Evolutionary conservation across 1,284 basidiomycete species (phyloP), one percentile per base, ranked within the genome.

Genomic region (Trametes pubescens): DNA sequence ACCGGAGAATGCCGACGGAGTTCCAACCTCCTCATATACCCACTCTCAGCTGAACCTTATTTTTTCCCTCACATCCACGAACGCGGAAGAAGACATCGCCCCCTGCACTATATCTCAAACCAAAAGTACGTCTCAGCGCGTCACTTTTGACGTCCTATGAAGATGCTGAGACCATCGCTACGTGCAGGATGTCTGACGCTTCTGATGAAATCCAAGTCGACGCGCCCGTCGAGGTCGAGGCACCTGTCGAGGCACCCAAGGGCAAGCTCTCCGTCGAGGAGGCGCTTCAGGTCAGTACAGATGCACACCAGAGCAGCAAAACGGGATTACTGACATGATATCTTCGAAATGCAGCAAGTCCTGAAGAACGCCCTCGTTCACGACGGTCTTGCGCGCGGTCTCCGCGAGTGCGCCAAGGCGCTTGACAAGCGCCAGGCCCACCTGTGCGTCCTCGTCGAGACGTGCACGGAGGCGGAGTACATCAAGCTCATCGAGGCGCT

Each of bases 401-500:
- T 99, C 70, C 94, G 97, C 74, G 97, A 99, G 86, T 93, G 90
- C 77, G 93, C 97, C 78, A 99, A 99, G 87, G 95, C 97, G 66
- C 88, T 99, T 71, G 97, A 99, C 89, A 96, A 96, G 85, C 93
- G 96, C 75, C 94, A 98, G 87, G 97, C 97, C 64, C 97, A 99
- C 82, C 88, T 99, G 65, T 99, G 97, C 83, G 96, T 99, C 69
- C 92, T 99, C 77, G 96, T 98, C 79, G 97, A 99, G 90, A 96
- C 95, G 66, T 98, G 96, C 87, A 97, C 93, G 67, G 97, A 99
- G 85, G 94, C 96, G 74, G 97, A 98, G 84, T 99, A 99, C 89
- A 93, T 98, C 88, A 99, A 99, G 87, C 94, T 99, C 84, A 98
- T 99, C 73, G 96, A 99, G 85, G 97, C 96, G 59, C 94, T 99